Base-by-base conservation (phyloP, 192 early-diverging fungal genomes). In the Diversispora eburnea region DNA sequence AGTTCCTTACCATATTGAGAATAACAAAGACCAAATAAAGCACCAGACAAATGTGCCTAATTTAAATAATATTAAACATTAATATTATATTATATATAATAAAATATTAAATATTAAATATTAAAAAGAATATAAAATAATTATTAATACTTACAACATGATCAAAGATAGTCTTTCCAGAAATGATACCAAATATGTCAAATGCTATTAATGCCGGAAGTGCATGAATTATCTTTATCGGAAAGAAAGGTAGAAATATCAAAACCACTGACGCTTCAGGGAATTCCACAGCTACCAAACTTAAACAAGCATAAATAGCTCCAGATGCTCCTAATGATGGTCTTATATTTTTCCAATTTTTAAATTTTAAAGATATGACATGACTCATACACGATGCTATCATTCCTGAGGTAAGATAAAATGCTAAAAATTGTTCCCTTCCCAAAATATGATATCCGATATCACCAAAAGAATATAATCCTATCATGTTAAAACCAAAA, bases 261-360 rank as follows among this genome's bases (percentile, higher is more conserved):
- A 92, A 70, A 45, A 79, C 81, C 1, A 91, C 78, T 19, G 81
- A 81, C 9, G 86, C 73, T 22, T 88, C 68, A 0, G 92, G 92
- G 46, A 83, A 82, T 68, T 88, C 19, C 43, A 85, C 77, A 33
- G 88, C 86, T 0, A 82, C 83, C 0, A 84, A 83, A 46, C 87
- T 86, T 8, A 97, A 41, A 46, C 91, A 84, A 10, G 87, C 87
- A 71, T 88, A 95, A 13, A 95, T 77, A 3, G 92, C 93, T 0
- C 94, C 94, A 73, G 87, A 91, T 22, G 95, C 95, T 20, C 95
- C 95, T 47, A 97, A 78, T 19, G 86, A 84, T 3, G 91, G 88
- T 52, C 88, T 71, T 10, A 91, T 82, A 4, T 70, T 73, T 51
- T 54, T 78, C 66, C 59, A 77, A 59, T 75, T 47, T 76, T 80